A percentile compares a stretch with the other conserved stretches of the same genome.
Conservation (phyloP, 177 flowering plant genomes). For the Vitis hybrid region DNA sequence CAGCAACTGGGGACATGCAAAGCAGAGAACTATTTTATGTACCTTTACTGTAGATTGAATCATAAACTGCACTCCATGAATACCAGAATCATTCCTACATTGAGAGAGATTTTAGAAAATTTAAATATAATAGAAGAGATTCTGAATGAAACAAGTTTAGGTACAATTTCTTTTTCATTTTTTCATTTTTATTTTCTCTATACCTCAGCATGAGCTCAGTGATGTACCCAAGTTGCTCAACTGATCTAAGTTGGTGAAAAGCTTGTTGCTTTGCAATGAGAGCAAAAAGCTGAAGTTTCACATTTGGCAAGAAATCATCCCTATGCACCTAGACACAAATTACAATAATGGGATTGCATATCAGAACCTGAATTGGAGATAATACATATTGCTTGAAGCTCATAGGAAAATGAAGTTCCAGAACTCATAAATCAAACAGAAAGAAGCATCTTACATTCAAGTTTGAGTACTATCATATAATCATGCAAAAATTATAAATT, state of each 20-base stretch:
- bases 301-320: constrained; percentile 77
- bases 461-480: neutral
- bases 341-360: neutral
- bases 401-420: constrained; percentile 1
- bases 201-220: constrained; percentile 75
- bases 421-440: neutral
- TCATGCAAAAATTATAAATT: neutral
- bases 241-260: constrained; percentile 94
- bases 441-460: neutral
- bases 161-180: neutral
- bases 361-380: constrained; percentile 5
- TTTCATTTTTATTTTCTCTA: neutral
- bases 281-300: constrained; percentile 89
- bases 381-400: neutral
- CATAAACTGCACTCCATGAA: constrained; percentile 78
- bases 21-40: constrained; percentile 5
- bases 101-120: neutral
- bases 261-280: constrained; percentile 88
- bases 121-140: neutral
- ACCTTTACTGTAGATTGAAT: constrained; percentile 92
- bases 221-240: constrained; percentile 98
- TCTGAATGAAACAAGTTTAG: no score
- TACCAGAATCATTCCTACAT: constrained; percentile 73
- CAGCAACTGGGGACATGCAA: neutral
- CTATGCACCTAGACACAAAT: constrained; percentile 57